Percentiles rank a stretch among this genome's conserved stretches.
Evolutionary conservation across 2,329 filamentous ascomycete species (phyloP).

Genomic region (Aspergillus unguis): DNA sequence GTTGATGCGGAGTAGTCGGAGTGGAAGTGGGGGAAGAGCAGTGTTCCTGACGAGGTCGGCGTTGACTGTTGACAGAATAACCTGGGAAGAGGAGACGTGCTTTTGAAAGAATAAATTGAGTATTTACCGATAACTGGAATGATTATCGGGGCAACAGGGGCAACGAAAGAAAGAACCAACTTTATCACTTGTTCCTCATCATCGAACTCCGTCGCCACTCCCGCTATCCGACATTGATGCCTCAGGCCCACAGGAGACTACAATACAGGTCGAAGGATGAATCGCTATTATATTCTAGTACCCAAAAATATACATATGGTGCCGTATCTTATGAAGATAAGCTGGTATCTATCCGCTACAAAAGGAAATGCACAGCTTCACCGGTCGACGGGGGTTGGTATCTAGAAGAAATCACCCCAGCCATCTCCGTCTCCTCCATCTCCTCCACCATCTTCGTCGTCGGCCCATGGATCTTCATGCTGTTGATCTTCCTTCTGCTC

Average conservation of each 20-base stretch:
- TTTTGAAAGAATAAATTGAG: too few relatives aligned
- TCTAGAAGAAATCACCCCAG: conserved; percentile 22
- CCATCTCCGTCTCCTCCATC: conserved; percentile 26
- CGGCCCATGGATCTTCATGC: conserved; percentile 21
- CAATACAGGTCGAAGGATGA: too few relatives aligned
- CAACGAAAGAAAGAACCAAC: too few relatives aligned
- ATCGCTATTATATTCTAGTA: not conserved
- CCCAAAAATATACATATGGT: not conserved
- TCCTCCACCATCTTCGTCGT: conserved; percentile 20
- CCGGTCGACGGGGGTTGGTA: not conserved
- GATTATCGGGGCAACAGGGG: too few relatives aligned
- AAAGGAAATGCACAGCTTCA: not conserved
- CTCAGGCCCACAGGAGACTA: conserved; percentile 8
- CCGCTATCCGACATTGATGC: not conserved
- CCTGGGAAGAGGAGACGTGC: too few relatives aligned
- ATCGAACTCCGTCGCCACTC: too few relatives aligned
- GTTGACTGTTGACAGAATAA: not conserved
- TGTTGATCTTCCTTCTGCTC: conserved; percentile 22
- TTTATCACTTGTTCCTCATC: too few relatives aligned
- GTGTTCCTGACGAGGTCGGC: not conserved
- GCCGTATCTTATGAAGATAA: not conserved
- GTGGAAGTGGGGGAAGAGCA: not conserved
- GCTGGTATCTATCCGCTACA: not conserved
- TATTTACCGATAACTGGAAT: too few relatives aligned
- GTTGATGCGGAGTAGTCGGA: not conserved